Conservation (phyloP, 495 filamentous ascomycete genomes). For the Halenospora varia region DNA sequence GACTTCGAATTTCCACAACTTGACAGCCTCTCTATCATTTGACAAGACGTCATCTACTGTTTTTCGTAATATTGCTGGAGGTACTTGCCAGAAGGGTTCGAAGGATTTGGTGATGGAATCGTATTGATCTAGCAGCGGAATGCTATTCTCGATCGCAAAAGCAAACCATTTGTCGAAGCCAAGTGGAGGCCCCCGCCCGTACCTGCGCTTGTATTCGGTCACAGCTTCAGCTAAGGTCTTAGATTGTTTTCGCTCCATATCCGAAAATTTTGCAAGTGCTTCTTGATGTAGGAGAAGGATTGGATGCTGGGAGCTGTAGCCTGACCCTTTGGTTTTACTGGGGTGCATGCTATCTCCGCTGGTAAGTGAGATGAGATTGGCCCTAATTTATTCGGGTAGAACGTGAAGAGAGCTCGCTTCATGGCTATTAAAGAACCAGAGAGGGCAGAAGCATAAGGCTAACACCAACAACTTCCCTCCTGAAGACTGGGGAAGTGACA, state of each 20-base stretch:
- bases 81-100: constrained; percentile 5
- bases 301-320: background rate
- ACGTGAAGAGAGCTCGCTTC: too few species aligned
- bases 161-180: constrained; percentile 72
- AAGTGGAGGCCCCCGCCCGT: constrained; percentile 54
- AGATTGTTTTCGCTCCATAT: background rate
- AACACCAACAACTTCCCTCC: background rate
- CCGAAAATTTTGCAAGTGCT: background rate
- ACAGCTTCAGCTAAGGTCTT: constrained; percentile 45
- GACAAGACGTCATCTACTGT: background rate
- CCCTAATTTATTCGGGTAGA: too few species aligned
- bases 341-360: too few species aligned
- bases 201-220: constrained; percentile 52
- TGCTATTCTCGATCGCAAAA: constrained; percentile 68
- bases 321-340: too few species aligned
- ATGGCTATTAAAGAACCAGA: background rate
- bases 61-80: background rate
- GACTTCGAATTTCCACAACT: background rate
- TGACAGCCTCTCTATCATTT: too few species aligned
- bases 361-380: too few species aligned
- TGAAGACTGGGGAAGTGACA: background rate
- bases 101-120: background rate
- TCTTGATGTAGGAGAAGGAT: background rate
- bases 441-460: background rate
- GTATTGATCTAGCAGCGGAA: constrained; percentile 60